Evolutionary conservation across 2,329 filamentous ascomycete genomes (phyloP), one percentile per base, ranked within the genome.

Genomic region (Leptodontidium sp.): DNA sequence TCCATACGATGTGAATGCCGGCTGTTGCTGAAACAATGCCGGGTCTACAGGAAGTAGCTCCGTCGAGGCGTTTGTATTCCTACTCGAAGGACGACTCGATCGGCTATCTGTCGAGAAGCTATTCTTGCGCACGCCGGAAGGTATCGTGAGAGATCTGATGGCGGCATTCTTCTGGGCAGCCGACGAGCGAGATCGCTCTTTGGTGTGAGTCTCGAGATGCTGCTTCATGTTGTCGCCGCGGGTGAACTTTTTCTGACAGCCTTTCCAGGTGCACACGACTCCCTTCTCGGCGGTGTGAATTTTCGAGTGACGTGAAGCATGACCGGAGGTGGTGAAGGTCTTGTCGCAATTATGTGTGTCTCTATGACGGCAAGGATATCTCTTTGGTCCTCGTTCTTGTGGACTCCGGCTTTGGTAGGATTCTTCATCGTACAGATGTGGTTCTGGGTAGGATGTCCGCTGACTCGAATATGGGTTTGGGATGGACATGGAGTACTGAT

Each of bases 191-290:
- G 71, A 70, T 5, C 73, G 83, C 71, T 89, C 86, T 79, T 89
- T 90, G 80, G 87, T 90, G 79, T 94, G 92, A 0, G 91, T 94
- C 75, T 92, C 88, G 38, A 93, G 85, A 76, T 94, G 92, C 81
- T 94, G 92, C 84, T 93, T 93, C 92, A 94, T 94, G 83, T 94
- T 94, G 84, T 94, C 92, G 74, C 91, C 90, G 72, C 92, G 90
- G 12, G 91, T 93, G 75, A 94, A 94, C 76, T 91, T 92, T 82
- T 93, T 93, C 79, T 88, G 87, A 82, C 92, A 94, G 69, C 90
- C 90, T 0, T 85, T 82, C 75, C 86, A 92, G 40, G 89, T 85
- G 80, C 88, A 90, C 47, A 85, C 87, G 26, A 93, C 90, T 15
- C 89, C 89, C 82, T 94, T 94, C 80, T 93, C 91, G 61, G 91